Evolutionary conservation across 129 eudicot species (phyloP), one percentile per base, ranked within the genome.

Genomic region (Pulicaria dysenterica): DNA sequence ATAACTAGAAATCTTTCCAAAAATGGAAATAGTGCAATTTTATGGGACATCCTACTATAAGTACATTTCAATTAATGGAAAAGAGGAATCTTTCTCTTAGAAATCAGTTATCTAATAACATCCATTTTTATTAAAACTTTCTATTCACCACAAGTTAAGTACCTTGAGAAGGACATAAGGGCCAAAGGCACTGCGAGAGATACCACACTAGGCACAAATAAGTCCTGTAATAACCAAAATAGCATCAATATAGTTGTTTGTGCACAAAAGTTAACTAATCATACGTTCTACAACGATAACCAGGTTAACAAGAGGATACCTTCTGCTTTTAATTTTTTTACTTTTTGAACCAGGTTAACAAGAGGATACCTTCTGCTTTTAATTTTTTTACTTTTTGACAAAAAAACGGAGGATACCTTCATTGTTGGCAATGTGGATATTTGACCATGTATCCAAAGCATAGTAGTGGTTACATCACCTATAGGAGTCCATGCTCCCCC

Each of bases 381-480:
- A n/a, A 24, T 24, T 24, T 24, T 24, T 24, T 24, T 24, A 0
- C 31, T 24, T 24, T 24, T 24, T 24, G n/a, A n/a, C n/a, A 24
- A 50, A 41, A 0, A 69, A 60, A 42, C 78, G 80, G 15, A 40
- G 13, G 77, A 70, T 40, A 93, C 98, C 92, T 87, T 83, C 93
- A 94, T 90, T 60, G 98, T 94, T 74, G 72, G 96, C 83, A 90
- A 53, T 39, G 98, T 94, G 68, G 96, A 73, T 76, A 94, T 85
- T 85, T 94, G 98, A 79, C 98, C 98, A 73, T 94, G 98, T 78
- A 94, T 94, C 98, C 98, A 94, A 50, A 94, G 93, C 98, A 94
- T 94, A 66, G 98, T 94, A 40, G 98, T 94, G 9, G 98, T 94
- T 71, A 94, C 98, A 80, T 94, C 98, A 75, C 98, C 98, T 68